Base-by-base conservation (phyloP, 495 filamentous ascomycete species). In the Xylaria castorea region DNA sequence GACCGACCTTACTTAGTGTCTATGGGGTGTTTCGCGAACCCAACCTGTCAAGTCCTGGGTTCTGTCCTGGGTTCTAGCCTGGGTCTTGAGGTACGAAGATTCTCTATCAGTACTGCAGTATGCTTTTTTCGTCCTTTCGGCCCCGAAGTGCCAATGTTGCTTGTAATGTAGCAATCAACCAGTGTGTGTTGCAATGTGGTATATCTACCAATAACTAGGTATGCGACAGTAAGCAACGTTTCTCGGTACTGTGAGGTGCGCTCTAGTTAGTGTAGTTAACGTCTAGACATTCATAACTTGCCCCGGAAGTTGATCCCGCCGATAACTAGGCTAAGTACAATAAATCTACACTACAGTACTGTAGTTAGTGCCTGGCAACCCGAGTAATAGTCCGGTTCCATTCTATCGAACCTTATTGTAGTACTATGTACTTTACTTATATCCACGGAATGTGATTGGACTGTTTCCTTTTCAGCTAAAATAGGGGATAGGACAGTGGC, bases 401-500 rank as follows among this genome's bases (percentile, higher is more conserved):
- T 53, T 38, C 48, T 67, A 67, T 67, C 14, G 32, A 67, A 53
- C 25, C 30, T 27, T 11, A n/a, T 38, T 42, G 38, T 12, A 42
- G 14, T 42, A 42, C n/a, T n/a, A n/a, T n/a, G n/a, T 12, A 27
- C 25, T 22, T 12, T n/a, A 34, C 64, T 32, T 5, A 38, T 42
- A 3, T 42, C 38, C 2, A 32, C n/a, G 1, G 48, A 27, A 40
- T 18, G 5, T 51, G 66, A 57, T 68, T 68, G 66, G 66, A 16
- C 14, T 3, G 6, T 2, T 48, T 20, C 32, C 6, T 51, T 42
- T 57, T 68, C 66, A 68, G 66, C 66, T 68, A 22, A 11, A 27
- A 55, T 68, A 57, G 32, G 66, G 36, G 36, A 68, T 14, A 30
- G 14, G 66, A 44, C 2, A 44, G 50, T 68, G 66, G 50, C 66